Evolutionary conservation across 352 stramenopile species (phyloP).

Genomic region (Blastocystis sp.): DNA sequence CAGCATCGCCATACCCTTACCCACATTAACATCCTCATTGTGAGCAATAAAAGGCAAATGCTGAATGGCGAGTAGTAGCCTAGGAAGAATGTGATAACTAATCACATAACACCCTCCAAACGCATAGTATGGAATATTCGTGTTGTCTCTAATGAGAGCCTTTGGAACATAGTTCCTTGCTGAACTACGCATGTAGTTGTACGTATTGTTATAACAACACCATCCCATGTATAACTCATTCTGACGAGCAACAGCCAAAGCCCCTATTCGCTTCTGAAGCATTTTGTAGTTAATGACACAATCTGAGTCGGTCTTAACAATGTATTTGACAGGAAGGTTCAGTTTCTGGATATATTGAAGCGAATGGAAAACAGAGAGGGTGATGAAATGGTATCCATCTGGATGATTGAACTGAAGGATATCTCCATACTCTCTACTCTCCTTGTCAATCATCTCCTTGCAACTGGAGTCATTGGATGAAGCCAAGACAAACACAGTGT

Average conservation of each 20-base stretch:
- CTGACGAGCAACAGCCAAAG: neutral
- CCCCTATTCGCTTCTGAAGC: neutral
- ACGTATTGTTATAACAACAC: neutral
- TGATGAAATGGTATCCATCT: conserved; percentile 53
- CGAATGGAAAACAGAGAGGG: conserved; percentile 36
- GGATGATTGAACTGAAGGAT: conserved; percentile 39
- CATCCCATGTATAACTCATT: conserved; percentile 26
- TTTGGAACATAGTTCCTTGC: conserved; percentile 40
- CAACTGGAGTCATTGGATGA: neutral
- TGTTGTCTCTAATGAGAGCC: neutral
- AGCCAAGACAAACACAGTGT: conserved; percentile 27
- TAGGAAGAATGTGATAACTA: conserved; percentile 14
- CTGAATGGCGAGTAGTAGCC: conserved; percentile 1
- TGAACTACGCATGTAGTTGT: neutral
- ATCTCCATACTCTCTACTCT: neutral
- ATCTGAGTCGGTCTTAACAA: conserved; percentile 58
- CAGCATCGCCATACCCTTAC: neutral
- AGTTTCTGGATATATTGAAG: conserved; percentile 48
- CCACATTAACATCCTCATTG: no score
- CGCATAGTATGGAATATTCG: conserved; percentile 27
- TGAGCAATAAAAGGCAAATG: neutral
- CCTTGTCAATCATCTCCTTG: neutral
- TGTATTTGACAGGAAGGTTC: conserved; percentile 34
- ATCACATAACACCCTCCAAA: conserved; percentile 35
- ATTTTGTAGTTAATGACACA: conserved; percentile 55